phyloP scores from a whole-genome alignment of 768 basidiomycete genomes.

The Rhodotorula kratochvilovae region DNA sequence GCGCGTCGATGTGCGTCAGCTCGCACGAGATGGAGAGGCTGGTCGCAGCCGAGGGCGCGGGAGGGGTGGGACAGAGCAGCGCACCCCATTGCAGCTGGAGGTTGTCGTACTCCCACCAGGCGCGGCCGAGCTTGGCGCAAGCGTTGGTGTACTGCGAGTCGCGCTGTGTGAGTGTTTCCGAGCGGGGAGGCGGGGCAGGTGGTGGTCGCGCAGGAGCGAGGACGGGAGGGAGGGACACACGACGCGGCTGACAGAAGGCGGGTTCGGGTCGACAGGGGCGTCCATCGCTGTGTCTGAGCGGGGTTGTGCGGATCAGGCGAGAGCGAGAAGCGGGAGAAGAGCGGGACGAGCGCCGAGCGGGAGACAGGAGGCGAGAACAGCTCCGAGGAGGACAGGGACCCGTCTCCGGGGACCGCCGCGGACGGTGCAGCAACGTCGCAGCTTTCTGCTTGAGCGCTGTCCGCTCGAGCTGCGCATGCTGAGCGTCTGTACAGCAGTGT shows the following conservation, averaged over 20 bases:
- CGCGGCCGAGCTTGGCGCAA: slow-evolving; percentile 34
- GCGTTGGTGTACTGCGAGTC: slow-evolving; percentile 45
- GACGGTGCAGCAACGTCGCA: too few relatives aligned
- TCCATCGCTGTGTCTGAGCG: not conserved
- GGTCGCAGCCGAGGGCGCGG: too few relatives aligned
- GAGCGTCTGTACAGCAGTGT: too few relatives aligned
- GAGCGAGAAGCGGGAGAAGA: not conserved
- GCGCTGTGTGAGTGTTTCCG: not conserved
- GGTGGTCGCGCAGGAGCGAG: not conserved
- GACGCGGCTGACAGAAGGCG: not conserved
- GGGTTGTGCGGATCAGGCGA: too few relatives aligned
- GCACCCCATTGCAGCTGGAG: slow-evolving; percentile 61
- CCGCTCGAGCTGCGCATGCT: too few relatives aligned
- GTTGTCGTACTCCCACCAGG: slow-evolving; percentile 55
- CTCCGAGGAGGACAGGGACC: too few relatives aligned
- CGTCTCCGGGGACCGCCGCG: too few relatives aligned
- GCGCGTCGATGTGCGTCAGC: not conserved
- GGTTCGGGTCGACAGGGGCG: not conserved
- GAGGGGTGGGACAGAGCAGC: not conserved
- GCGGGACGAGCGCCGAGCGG: not conserved
- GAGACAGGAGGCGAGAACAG: not conserved
- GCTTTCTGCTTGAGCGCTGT: too few relatives aligned
- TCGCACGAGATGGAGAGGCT: too few relatives aligned
- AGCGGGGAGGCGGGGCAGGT: not conserved
- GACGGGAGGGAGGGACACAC: not conserved